These are phyloP conservation scores for Exophiala xenobiotica DNA, from an alignment of 2,329 filamentous ascomycete species.

Conservation along the genomic window DNA sequence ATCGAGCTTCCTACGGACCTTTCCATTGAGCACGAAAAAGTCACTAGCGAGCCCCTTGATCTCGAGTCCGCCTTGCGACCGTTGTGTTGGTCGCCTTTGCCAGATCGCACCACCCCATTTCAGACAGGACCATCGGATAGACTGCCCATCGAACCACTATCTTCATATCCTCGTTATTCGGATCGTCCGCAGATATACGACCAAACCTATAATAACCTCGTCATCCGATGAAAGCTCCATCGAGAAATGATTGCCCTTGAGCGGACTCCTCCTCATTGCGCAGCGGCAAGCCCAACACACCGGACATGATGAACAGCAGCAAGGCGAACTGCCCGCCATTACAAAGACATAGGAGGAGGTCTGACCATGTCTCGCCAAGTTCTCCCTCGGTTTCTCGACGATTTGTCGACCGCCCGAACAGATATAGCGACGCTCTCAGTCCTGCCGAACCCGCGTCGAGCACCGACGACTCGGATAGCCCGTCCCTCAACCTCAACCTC, in stretches of 20 bases:
- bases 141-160: background rate
- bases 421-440: conserved; percentile 21
- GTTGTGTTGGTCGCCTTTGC: background rate
- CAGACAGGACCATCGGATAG: too few species aligned
- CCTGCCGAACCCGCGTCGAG: conserved; percentile 19
- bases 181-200: background rate
- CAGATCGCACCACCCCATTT: background rate
- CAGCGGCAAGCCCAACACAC: background rate
- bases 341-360: conserved; percentile 28
- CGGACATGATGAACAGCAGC: conserved; percentile 19
- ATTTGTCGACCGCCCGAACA: conserved; percentile 22
- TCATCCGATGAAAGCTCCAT: too few species aligned
- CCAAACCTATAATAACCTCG: too few species aligned
- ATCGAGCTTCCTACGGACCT: background rate
- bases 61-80: background rate
- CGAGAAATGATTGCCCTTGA: conserved; percentile 12
- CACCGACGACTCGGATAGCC: conserved; percentile 24
- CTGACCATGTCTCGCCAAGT: conserved; percentile 27
- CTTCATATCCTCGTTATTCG: background rate
- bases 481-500: conserved; percentile 24
- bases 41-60: too few species aligned
- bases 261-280: conserved; percentile 7
- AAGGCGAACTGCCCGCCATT: conserved; percentile 19
- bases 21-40: background rate
- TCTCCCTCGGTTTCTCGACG: conserved; percentile 26